These are phyloP conservation scores for Uncinocarpus reesii DNA, from an alignment of 2,329 filamentous ascomycete genomes.

Conservation along the genomic window DNA sequence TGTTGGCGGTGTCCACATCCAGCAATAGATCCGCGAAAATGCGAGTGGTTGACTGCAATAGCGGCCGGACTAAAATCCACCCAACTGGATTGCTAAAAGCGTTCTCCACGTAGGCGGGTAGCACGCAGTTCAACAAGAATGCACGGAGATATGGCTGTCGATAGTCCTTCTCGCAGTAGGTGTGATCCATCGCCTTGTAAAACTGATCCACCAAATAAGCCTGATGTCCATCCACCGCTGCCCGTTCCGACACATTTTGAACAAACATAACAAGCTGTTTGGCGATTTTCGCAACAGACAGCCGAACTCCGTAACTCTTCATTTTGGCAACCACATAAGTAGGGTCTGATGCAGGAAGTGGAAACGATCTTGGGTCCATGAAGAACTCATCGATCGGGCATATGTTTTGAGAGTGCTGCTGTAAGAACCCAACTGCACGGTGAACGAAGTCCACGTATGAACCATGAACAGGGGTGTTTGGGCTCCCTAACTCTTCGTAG, in stretches of 20 bases:
- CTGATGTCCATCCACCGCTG: constrained; percentile 49
- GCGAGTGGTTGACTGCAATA: constrained; percentile 40
- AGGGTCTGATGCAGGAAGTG: constrained; percentile 50
- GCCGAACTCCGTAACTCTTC: constrained; percentile 48
- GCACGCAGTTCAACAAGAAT: constrained; percentile 44
- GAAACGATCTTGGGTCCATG: constrained; percentile 50
- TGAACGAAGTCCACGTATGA: constrained; percentile 55
- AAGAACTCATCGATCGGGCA: constrained; percentile 50
- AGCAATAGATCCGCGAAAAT: constrained; percentile 39
- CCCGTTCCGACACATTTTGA: constrained; percentile 49
- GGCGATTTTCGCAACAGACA: constrained; percentile 39
- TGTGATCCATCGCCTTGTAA: constrained; percentile 39
- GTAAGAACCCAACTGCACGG: constrained; percentile 47
- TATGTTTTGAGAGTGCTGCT: constrained; percentile 50
- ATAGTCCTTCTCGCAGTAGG: constrained; percentile 33
- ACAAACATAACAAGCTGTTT: constrained; percentile 51
- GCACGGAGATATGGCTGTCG: constrained; percentile 40
- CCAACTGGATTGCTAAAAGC: constrained; percentile 38
- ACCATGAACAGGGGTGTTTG: constrained; percentile 32
- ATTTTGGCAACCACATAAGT: constrained; percentile 53
- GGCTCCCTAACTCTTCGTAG: constrained; percentile 44
- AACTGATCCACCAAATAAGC: constrained; percentile 47
- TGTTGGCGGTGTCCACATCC: constrained; percentile 37
- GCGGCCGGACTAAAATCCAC: constrained; percentile 45
- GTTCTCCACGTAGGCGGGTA: constrained; percentile 47